These are phyloP conservation scores for Penicillium expansum DNA, from an alignment of 2,329 filamentous ascomycete species.

Conservation along the genomic window DNA sequence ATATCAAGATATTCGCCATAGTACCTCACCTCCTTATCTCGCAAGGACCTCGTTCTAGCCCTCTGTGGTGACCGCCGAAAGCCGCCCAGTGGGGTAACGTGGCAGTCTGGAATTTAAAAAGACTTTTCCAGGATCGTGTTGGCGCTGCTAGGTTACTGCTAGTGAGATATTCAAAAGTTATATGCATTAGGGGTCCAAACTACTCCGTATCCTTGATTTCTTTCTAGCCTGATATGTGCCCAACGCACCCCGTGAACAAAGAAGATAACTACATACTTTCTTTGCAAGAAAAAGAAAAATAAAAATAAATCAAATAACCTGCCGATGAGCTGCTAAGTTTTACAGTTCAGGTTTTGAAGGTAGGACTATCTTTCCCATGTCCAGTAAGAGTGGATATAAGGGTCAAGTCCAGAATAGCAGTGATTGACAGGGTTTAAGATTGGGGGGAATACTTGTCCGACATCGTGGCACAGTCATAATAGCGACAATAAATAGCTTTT, in stretches of 20 bases:
- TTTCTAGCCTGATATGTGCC: not conserved
- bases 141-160: slow-evolving; percentile 6
- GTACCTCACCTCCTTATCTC: slow-evolving; percentile 1
- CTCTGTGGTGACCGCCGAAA: slow-evolving; percentile 2
- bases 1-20: not conserved
- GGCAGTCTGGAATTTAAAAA: slow-evolving; percentile 3
- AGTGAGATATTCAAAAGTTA: slow-evolving; percentile 1
- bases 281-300: not conserved
- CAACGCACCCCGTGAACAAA: slow-evolving; percentile 1
- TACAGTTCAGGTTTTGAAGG: not conserved
- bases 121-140: not conserved
- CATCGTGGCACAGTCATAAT: not conserved
- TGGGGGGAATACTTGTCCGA: not conserved
- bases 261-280: not conserved
- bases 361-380: not conserved
- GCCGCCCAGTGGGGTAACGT: slow-evolving; percentile 11
- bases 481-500: not conserved
- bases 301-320: no score
- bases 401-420: slow-evolving; percentile 5
- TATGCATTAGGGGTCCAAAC: slow-evolving; percentile 2
- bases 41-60: slow-evolving; percentile 9
- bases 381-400: not conserved
- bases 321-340: no score
- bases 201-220: not conserved
- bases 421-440: slow-evolving; percentile 11